Base-by-base conservation (phyloP, 352 stramenopile genomes). In the Phytopythium litorale region DNA sequence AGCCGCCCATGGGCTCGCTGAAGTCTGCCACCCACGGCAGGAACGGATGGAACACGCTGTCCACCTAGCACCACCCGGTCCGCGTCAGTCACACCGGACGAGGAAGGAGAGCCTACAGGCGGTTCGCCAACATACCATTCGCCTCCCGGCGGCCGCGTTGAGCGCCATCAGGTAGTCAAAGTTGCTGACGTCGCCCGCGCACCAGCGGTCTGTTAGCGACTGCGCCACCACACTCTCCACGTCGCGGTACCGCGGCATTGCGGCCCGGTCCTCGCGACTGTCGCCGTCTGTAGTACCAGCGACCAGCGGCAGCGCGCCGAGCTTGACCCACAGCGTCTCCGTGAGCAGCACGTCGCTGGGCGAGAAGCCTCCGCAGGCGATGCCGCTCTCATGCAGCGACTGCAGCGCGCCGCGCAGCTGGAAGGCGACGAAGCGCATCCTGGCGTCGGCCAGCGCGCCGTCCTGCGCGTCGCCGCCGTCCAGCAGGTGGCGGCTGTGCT, bases 11-110 rank as follows among this genome's bases (percentile, higher is more conserved):
- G 5, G 61, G 68, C 4, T 60, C 63, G 5, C 67, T 83, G 61
- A 98, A 98, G 68, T 98, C 91, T 13, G 89, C 96, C 12, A 98
- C 94, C 97, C 97, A 99, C 1, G 97, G 97, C n/a, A 99, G 57
- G 33, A 99, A 89, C 0, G 94, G 90, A 66, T 98, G 94, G 62
- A 97, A 96, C 13, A 82, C 75, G 28, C 76, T 71, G 59, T 90
- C 79, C 18, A 89, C 69, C 79, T 91, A 67, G 18, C 28, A 7
- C 8, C 46, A 53, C 4, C 15, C 4, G 2, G 9, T 32, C 21
- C 19, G 8, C 9, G 15, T 33, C 9, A 35, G 25, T 13, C 15
- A n/a, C 16, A 60, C 11, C 30, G 13, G 15, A 13, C 5, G 7
- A 40, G 42, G 7, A 21, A 37, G 49, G 28, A 38, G 21, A 56